These are phyloP conservation scores for Collybia sordida DNA, from an alignment of 768 basidiomycete species.

Conservation along the genomic window DNA sequence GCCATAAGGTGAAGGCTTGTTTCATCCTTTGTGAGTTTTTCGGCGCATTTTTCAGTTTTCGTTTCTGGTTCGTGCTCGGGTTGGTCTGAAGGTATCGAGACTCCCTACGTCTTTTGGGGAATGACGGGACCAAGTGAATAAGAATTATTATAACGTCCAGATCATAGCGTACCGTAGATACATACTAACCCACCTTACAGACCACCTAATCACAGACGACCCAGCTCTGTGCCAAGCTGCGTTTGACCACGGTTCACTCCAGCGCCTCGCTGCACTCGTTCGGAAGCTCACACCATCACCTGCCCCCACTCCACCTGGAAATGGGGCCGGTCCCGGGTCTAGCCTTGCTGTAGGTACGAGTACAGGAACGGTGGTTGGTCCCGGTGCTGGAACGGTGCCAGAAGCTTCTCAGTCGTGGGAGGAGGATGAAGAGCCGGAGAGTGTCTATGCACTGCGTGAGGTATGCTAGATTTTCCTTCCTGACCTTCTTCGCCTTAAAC, in stretches of 20 bases:
- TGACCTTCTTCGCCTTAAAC: not conserved
- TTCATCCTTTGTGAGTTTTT: constrained; percentile 66
- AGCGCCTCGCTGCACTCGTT: constrained; percentile 50
- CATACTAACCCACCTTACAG: constrained; percentile 34
- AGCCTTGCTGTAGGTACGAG: not conserved
- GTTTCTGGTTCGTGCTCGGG: not conserved
- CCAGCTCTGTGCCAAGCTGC: constrained; percentile 64
- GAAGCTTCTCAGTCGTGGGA: constrained; percentile 49
- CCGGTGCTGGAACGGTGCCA: not conserved
- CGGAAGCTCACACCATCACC: constrained; percentile 49
- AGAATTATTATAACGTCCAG: too few relatives aligned
- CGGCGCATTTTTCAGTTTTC: not conserved
- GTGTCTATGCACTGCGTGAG: constrained; percentile 59
- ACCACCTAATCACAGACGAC: constrained; percentile 73
- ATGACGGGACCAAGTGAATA: too few relatives aligned
- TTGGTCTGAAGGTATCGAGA: not conserved
- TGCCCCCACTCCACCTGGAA: not conserved
- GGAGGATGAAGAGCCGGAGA: constrained; percentile 66
- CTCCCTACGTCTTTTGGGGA: too few relatives aligned
- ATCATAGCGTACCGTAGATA: too few relatives aligned
- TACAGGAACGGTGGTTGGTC: not conserved
- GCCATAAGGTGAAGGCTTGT: constrained; percentile 64
- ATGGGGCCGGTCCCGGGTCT: not conserved
- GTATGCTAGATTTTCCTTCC: constrained; percentile 29
- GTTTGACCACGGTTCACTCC: constrained; percentile 66